These are phyloP conservation scores for Arabidopsis thaliana DNA, from an alignment of 345 rosid species.

Conservation along the genomic window TAIR10.1 NC_003070.9:29140001-29140500, in stretches of 20 bases:
- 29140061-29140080: constrained; percentile 52
- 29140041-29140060: constrained; percentile 53
- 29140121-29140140: constrained; percentile 64
- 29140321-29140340: constrained; percentile 84
- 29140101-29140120: constrained; percentile 52
- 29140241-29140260: constrained; percentile 64
- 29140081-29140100: constrained; percentile 41
- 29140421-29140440: constrained; percentile 5
- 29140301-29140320: constrained; percentile 96
- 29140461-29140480: constrained; percentile 22
- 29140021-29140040: constrained; percentile 78
- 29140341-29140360: constrained; percentile 79
- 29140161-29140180: constrained; percentile 35
- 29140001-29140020: constrained; percentile 87
- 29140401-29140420: constrained; percentile 24
- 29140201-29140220: constrained; percentile 14
- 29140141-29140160: constrained; percentile 52
- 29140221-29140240: not conserved
- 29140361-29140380: constrained; percentile 73
- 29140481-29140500: constrained; percentile 7
- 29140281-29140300: constrained; percentile 93
- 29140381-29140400: constrained; percentile 75
- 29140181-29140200: constrained; percentile 1
- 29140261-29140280: constrained; percentile 78
- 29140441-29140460: not conserved